Evolutionary conservation across 2,329 filamentous ascomycete species (phyloP), one percentile per base, ranked within the genome.

Genomic region (Penicillium sumatraense): DNA sequence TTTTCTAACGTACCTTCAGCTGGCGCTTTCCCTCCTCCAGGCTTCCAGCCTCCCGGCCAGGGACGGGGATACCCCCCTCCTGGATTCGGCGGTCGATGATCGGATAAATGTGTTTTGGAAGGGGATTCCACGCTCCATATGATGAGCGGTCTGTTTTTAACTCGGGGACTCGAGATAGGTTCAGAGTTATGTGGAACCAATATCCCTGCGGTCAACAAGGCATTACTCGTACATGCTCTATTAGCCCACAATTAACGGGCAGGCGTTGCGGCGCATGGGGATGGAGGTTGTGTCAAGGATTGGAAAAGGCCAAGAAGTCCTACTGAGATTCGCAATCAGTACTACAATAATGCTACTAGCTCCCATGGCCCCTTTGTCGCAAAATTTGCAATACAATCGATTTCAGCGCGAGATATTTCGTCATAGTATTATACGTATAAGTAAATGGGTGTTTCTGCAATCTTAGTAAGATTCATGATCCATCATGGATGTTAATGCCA

Each of bases 11-110:
- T 70, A 49, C 72, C n/a, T 74, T 57, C 78, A 78, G 78, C 78
- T 58, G 75, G 73, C 52, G 73, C 74, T 58, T 80, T 80, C 63
- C 84, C 87, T 47, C 88, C 89, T 36, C 79, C 83, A 56, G 89
- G 90, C 60, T 93, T 93, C 78, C 89, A 91, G 76, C 87, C 89
- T 55, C 86, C 87, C 6, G 78, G 78, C 8, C 75, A 76, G 62
- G 80, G 80, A 50, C 76, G 80, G 61, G 80, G 80, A 50, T 81
- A 76, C 64, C 80, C 81, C 49, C 81, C 81, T 35, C 78, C 78
- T 46, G 80, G 79, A 29, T 81, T 81, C 65, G 76, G 75, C 58
- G 75, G 76, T 54, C 68, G 75, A 65, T 77, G 68, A 74, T 68
- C 60, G 53, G 53, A 57, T 52, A 53, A 18, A 18, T 54, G 26